Evolutionary conservation across 139 green algal species (phyloP).

Genomic region (Tetraselmis chui): DNA sequence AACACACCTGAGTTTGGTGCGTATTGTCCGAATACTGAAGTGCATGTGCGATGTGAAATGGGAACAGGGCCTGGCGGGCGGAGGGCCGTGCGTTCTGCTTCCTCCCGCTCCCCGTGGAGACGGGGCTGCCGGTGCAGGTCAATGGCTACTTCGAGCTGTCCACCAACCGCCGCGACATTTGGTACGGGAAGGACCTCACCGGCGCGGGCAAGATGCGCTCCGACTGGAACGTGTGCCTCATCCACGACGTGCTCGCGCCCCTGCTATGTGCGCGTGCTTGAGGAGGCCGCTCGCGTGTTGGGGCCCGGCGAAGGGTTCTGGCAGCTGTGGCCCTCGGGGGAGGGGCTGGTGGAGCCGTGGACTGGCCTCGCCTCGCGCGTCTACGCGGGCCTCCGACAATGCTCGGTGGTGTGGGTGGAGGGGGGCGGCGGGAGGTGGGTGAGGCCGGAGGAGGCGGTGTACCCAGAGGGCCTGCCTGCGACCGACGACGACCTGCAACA

Average conservation of each 20-base stretch:
- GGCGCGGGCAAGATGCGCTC: conserved; percentile 47
- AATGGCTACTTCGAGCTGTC: conserved; percentile 72
- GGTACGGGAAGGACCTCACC: conserved; percentile 61
- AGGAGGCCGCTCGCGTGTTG: conserved; percentile 30
- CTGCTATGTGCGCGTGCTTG: conserved; percentile 45
- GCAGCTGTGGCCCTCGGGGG: conserved; percentile 42
- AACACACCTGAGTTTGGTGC: no score
- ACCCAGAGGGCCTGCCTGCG: conserved; percentile 17
- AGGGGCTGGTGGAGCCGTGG: conserved; percentile 5
- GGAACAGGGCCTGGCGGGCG: background rate
- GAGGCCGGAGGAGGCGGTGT: conserved; percentile 9
- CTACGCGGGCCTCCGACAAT: background rate
- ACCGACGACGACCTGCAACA: conserved; percentile 5
- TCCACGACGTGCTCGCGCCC: conserved; percentile 43
- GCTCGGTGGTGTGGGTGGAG: background rate
- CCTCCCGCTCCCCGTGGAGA: conserved; percentile 54
- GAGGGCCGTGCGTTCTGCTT: conserved; percentile 56
- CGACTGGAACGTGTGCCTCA: conserved; percentile 58
- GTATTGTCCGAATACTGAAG: no score
- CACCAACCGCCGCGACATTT: conserved; percentile 49
- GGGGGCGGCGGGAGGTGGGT: background rate
- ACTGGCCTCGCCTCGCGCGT: background rate
- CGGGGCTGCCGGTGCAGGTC: conserved; percentile 57
- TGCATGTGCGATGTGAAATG: no score
- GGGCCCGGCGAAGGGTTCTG: conserved; percentile 33